Evolutionary conservation across 2,329 filamentous ascomycete genomes (phyloP), one percentile per base, ranked within the genome.

Genomic region (Diplocarpon rosae): DNA sequence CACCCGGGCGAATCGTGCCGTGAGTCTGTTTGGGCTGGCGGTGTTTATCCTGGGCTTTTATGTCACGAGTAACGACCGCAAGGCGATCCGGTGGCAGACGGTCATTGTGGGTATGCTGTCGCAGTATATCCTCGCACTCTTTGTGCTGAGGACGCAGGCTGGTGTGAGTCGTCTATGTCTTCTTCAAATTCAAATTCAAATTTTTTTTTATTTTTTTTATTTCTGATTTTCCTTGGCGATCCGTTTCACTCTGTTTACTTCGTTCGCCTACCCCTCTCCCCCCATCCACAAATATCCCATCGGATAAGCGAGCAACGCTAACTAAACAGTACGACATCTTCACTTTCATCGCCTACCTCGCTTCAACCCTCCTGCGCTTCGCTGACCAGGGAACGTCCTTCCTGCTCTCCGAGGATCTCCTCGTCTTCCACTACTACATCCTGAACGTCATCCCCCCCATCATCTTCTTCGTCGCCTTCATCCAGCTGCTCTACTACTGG

Each of bases 281-380:
- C n/a, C n/a, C n/a, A n/a, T n/a, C n/a, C n/a, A n/a, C n/a, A n/a
- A n/a, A n/a, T n/a, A n/a, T n/a, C n/a, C n/a, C n/a, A n/a, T n/a
- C n/a, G n/a, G n/a, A n/a, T n/a, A n/a, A n/a, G n/a, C n/a, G n/a
- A n/a, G n/a, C n/a, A n/a, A n/a, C n/a, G n/a, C n/a, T n/a, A n/a
- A n/a, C n/a, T n/a, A n/a, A n/a, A n/a, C n/a, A n/a, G n/a, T 93
- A 78, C 66, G 85, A 93, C 65, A 94, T 95, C 61, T 95, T 95
- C 75, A 78, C 78, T 63, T 95, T 94, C 68, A 76, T 95, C 56
- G 88, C 86, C 3, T 70, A 70, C 42, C 74, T 90, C 9, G 86
- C 87, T 1, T 76, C 78, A 24, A 72, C 78, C 50, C 70, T 95
- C 24, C 73, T 95, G 5, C 76, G 81, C 20, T 95, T 87, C 56